A percentile compares a stretch with the other conserved stretches of the same genome.
phyloP scores from a whole-genome alignment of 2,329 filamentous ascomycete genomes.

The Fusarium vanettenii region DNA sequence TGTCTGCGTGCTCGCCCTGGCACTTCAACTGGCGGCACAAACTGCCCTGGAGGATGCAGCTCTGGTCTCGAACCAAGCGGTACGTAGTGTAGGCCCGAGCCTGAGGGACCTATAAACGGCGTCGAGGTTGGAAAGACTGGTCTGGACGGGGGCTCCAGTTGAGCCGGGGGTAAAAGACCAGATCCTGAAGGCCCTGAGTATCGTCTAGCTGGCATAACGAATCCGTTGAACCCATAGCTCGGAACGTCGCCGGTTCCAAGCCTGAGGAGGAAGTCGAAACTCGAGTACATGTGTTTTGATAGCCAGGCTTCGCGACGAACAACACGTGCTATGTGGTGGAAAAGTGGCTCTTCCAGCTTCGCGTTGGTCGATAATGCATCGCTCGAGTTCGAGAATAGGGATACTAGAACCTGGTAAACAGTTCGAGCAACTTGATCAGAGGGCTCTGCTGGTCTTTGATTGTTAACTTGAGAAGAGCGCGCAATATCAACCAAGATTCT shows the following conservation, averaged over 20 bases:
- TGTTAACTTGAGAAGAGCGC: slow-evolving; percentile 25
- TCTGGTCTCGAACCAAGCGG: slow-evolving; percentile 24
- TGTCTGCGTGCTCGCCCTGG: slow-evolving; percentile 36
- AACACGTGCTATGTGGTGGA: slow-evolving; percentile 57
- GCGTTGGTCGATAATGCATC: slow-evolving; percentile 57
- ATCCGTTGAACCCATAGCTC: slow-evolving; percentile 48
- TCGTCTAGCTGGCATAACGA: slow-evolving; percentile 43
- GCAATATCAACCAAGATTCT: slow-evolving; percentile 62
- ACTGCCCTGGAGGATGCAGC: slow-evolving; percentile 23
- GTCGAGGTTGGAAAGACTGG: slow-evolving; percentile 28
- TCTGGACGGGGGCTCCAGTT: slow-evolving; percentile 18
- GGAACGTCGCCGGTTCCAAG: slow-evolving; percentile 59
- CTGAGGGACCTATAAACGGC: slow-evolving; percentile 4
- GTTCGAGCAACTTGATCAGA: slow-evolving; percentile 55
- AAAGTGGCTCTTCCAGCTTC: slow-evolving; percentile 57
- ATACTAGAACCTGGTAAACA: slow-evolving; percentile 64
- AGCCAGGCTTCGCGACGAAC: slow-evolving; percentile 61
- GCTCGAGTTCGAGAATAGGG: slow-evolving; percentile 58
- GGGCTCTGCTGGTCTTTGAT: slow-evolving; percentile 18
- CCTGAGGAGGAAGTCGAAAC: slow-evolving; percentile 61
- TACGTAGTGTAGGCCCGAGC: slow-evolving; percentile 29
- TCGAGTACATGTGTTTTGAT: slow-evolving; percentile 58
- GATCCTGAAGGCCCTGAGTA: slow-evolving; percentile 8
- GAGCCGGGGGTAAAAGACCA: slow-evolving; percentile 20
- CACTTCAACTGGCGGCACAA: slow-evolving; percentile 19